Evolutionary conservation across 129 eudicot species (phyloP).

Genomic region (Artemisia annua): DNA sequence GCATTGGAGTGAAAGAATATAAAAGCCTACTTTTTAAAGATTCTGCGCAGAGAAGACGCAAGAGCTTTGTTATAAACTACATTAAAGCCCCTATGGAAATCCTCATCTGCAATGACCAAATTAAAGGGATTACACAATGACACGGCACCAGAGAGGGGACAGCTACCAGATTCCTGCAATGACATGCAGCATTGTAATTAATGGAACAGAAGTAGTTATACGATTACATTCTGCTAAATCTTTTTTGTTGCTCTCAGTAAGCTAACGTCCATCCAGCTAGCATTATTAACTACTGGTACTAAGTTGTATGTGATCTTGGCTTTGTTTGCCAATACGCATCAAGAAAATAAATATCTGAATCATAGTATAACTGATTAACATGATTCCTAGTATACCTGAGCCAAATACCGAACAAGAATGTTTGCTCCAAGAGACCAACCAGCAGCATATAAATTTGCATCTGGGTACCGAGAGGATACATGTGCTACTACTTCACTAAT

Average conservation of each 20-base stretch:
- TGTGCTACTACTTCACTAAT: conserved; percentile 12
- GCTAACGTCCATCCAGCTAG: no score
- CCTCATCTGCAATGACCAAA: conserved; percentile 81
- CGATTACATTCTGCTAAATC: no score
- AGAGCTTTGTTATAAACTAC: conserved; percentile 78
- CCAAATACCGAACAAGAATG: no score
- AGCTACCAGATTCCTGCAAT: conserved; percentile 67
- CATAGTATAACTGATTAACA: neutral
- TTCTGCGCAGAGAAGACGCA: conserved; percentile 66
- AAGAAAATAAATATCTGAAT: neutral
- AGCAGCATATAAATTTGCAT: no score
- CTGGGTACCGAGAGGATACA: no score
- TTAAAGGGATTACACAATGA: conserved; percentile 96
- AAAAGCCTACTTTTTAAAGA: conserved; percentile 54
- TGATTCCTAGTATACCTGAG: neutral
- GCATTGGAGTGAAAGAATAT: neutral
- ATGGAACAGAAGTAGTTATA: neutral
- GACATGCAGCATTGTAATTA: conserved; percentile 7
- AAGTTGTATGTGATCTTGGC: no score
- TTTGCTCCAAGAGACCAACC: no score
- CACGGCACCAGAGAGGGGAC: conserved; percentile 91
- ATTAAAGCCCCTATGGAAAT: conserved; percentile 83
- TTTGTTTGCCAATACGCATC: neutral
- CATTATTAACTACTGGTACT: no score
- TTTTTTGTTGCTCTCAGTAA: no score